A percentile compares a stretch with the other conserved stretches of the same genome.
phyloP scores from a whole-genome alignment of 768 basidiomycete genomes.

The Macrolepiota fuliginosa region DNA sequence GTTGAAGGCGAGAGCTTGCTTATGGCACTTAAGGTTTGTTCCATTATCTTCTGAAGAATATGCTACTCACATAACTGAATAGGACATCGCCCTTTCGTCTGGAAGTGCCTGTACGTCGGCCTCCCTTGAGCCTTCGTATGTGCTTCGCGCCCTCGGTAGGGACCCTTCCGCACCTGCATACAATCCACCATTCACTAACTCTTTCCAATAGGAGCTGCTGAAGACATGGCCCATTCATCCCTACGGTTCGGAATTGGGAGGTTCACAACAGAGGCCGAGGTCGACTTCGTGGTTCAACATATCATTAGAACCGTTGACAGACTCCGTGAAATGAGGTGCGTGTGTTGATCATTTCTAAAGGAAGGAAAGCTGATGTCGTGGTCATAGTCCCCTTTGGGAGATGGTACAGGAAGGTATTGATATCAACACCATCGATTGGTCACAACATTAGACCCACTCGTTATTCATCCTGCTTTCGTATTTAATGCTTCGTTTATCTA shows the following conservation, averaged over 20 bases:
- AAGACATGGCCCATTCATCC: constrained; percentile 99
- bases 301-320: constrained; percentile 84
- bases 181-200: not conserved
- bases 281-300: constrained; percentile 89
- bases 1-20: constrained; percentile 96
- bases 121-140: constrained; percentile 97
- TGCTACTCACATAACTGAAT: not conserved
- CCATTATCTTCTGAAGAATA: too few species aligned
- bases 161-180: not conserved
- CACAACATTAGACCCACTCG: constrained; percentile 63
- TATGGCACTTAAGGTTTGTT: constrained; percentile 87
- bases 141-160: constrained; percentile 88
- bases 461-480: not conserved
- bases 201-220: constrained; percentile 72
- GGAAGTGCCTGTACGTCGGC: constrained; percentile 99
- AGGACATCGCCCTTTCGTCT: constrained; percentile 97
- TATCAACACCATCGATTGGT: constrained; percentile 93
- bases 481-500: not conserved
- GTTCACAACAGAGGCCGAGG: constrained; percentile 96
- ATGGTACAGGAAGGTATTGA: constrained; percentile 99
- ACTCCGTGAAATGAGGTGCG: constrained; percentile 91
- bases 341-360: constrained; percentile 8
- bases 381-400: constrained; percentile 88
- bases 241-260: constrained; percentile 96
- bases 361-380: constrained; percentile 13